Evolutionary conservation across 2,329 filamentous ascomycete genomes (phyloP).

Genomic region (Calycina marina): DNA sequence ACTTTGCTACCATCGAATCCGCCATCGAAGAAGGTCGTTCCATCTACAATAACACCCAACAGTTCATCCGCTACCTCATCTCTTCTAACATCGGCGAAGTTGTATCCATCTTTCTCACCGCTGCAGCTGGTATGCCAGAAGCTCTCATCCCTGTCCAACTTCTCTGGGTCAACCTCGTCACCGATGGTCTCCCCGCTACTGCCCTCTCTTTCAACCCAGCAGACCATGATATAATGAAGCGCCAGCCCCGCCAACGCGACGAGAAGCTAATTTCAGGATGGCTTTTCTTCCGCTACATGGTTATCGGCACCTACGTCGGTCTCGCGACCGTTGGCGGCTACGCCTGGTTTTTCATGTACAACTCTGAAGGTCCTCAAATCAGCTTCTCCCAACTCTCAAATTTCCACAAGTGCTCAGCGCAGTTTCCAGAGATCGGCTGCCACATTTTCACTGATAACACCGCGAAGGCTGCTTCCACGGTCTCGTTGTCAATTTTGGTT

Average conservation of each 20-base stretch:
- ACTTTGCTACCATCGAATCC: slow-evolving; percentile 94
- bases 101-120: slow-evolving; percentile 96
- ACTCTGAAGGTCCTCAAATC: slow-evolving; percentile 79
- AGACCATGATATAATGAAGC: slow-evolving; percentile 96
- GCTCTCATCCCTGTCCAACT: slow-evolving; percentile 93
- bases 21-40: slow-evolving; percentile 94
- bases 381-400: slow-evolving; percentile 76
- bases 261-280: slow-evolving; percentile 87
- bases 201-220: slow-evolving; percentile 95
- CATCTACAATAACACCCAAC: slow-evolving; percentile 99
- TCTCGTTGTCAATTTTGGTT: slow-evolving; percentile 82
- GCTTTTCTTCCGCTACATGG: slow-evolving; percentile 95
- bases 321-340: slow-evolving; percentile 91
- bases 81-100: slow-evolving; percentile 99
- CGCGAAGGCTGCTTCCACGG: slow-evolving; percentile 80
- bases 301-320: slow-evolving; percentile 91
- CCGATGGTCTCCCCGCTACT: slow-evolving; percentile 89
- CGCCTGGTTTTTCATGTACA: slow-evolving; percentile 99
- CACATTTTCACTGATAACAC: slow-evolving; percentile 78
- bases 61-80: slow-evolving; percentile 98
- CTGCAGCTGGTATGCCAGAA: slow-evolving; percentile 92
- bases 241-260: slow-evolving; percentile 79
- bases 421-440: slow-evolving; percentile 84
- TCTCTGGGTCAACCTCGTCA: slow-evolving; percentile 97
- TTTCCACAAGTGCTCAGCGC: slow-evolving; percentile 81